Evolutionary conservation across 2,329 filamentous ascomycete species (phyloP), one percentile per base, ranked within the genome.

Genomic region (Epichloe scottii): DNA sequence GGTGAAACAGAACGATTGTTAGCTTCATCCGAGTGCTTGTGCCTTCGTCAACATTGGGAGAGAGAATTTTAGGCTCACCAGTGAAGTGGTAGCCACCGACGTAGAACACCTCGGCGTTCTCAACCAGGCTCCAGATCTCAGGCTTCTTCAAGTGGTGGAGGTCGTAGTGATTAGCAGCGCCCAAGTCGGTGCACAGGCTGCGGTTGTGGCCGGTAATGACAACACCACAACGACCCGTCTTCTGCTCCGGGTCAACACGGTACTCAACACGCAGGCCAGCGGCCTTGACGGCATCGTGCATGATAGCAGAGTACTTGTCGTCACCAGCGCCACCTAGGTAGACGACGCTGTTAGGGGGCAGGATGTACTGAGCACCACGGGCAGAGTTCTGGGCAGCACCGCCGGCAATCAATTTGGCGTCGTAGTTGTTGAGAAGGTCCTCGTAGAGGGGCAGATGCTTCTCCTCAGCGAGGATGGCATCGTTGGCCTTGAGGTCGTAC

Each of bases 361-460:
- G 88, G 58, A 97, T 83, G 78, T 98, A 98, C 82, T 93, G 88
- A 57, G 91, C 93, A 60, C 93, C 93, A 65, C 93, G 85, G 60
- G 93, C 91, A 50, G 89, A 94, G 80, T 98, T 98, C 75, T 98
- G 93, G 33, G 93, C 93, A 51, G 93, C 93, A 64, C 93, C 93
- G 58, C 93, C 93, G 50, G 93, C 89, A 66, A 97, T 93, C 67
- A 97, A 78, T 74, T 95, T 94, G 57, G 91, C 91, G 62, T 93
- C 82, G 73, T 84, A 88, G 78, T 93, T 91, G 72, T 87, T 85
- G 62, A 96, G 81, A 59, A 97, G 81, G 65, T 98, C 93, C 67
- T 97, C 90, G 71, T 89, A 98, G 65, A 98, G 79, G 44, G 78
- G 81, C 66, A 85, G 77, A 73, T 98, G 93, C 76, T 95, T 85